Evolutionary conservation across 352 stramenopile genomes (phyloP).

Genomic region (Thalassiosira mediterranea): DNA sequence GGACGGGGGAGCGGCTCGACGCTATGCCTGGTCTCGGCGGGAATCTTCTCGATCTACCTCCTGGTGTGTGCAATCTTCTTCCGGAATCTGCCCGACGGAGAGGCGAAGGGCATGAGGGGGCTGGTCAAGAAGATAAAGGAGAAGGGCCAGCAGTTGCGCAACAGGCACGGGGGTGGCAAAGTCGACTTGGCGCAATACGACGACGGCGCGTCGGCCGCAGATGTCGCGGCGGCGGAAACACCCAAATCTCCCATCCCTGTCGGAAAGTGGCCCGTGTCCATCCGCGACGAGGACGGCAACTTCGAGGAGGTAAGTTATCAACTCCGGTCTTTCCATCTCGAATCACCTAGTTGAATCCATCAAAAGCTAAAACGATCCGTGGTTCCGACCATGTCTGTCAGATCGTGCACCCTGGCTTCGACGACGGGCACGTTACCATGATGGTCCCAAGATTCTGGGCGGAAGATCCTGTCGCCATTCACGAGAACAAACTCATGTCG

Average conservation of each 20-base stretch:
- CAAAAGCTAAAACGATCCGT: too few relatives aligned
- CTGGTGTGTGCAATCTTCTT: conserved; percentile 43
- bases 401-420: conserved; percentile 46
- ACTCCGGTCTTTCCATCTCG: too few relatives aligned
- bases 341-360: too few relatives aligned
- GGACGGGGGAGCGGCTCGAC: conserved; percentile 13
- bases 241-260: conserved; percentile 28
- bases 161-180: neutral
- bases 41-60: conserved; percentile 45
- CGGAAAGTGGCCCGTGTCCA: conserved; percentile 57
- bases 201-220: neutral
- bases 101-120: conserved; percentile 38
- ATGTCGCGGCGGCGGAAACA: neutral
- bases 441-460: conserved; percentile 54
- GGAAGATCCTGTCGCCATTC: conserved; percentile 49
- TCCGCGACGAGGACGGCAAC: conserved; percentile 54
- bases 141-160: conserved; percentile 28
- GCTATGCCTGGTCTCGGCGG: conserved; percentile 15
- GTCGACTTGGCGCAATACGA: neutral
- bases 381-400: too few relatives aligned
- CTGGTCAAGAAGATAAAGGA: conserved; percentile 51
- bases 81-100: conserved; percentile 31
- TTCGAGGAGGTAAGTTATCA: too few relatives aligned
- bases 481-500: conserved; percentile 57
- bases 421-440: conserved; percentile 42